Evolutionary conservation across 257 asterid genomes (phyloP).

Genomic region (Echium plantagineum): DNA sequence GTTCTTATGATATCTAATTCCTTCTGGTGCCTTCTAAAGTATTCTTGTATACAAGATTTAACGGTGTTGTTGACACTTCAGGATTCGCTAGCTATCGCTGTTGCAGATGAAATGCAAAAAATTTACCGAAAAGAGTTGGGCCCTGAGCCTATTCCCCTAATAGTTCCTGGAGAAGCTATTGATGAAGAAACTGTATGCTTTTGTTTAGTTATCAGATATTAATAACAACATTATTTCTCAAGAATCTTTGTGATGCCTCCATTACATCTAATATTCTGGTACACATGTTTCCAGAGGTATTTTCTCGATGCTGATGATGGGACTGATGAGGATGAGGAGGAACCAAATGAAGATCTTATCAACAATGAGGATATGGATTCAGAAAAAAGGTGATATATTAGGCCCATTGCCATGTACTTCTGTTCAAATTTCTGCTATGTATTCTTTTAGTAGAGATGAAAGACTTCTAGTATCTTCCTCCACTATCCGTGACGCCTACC

Average conservation of each 20-base stretch:
- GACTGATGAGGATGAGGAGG: slow-evolving; percentile 54
- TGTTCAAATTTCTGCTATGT: not conserved
- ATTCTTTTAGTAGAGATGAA: too few relatives aligned
- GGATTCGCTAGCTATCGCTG: slow-evolving; percentile 93
- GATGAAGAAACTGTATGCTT: slow-evolving; percentile 58
- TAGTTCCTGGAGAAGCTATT: slow-evolving; percentile 59
- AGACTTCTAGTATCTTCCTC: too few relatives aligned
- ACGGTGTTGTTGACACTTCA: slow-evolving; percentile 19
- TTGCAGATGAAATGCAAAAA: slow-evolving; percentile 96
- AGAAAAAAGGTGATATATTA: slow-evolving; percentile 52
- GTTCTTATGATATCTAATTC: slow-evolving; percentile 23
- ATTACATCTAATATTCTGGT: not conserved
- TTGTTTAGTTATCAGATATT: slow-evolving; percentile 10
- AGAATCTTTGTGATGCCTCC: slow-evolving; percentile 1
- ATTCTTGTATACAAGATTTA: slow-evolving; percentile 5
- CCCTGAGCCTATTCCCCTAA: slow-evolving; percentile 73
- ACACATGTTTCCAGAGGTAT: slow-evolving; percentile 41
- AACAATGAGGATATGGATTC: slow-evolving; percentile 34
- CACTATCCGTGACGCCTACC: too few relatives aligned
- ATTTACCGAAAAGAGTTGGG: slow-evolving; percentile 63
- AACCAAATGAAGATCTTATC: slow-evolving; percentile 25
- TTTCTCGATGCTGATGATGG: slow-evolving; percentile 73
- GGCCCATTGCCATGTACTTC: not conserved
- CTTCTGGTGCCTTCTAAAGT: not conserved
- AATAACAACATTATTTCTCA: slow-evolving; percentile 4